Evolutionary conservation across 208 protist species (phyloP), one percentile per base, ranked within the genome.

Genomic region (Trypanosoma congolense): DNA sequence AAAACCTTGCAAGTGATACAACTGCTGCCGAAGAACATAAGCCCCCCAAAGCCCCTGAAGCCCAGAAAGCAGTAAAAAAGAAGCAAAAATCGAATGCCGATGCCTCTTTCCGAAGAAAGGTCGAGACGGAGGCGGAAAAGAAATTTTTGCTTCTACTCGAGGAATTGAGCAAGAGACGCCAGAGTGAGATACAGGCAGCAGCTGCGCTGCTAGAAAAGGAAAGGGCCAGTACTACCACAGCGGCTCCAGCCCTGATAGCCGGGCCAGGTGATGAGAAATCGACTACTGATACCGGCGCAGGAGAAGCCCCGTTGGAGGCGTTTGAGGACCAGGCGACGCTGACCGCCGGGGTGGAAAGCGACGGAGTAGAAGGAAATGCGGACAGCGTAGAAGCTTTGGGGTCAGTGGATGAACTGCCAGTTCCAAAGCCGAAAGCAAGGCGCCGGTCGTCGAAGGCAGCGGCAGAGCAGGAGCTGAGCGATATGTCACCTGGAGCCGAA

Each of bases 91-190:
- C 48, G n/a, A n/a, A n/a, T n/a, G n/a, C n/a, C n/a, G n/a, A 33
- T 36, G 48, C 16, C 42, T 75, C 22, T 50, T 63, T 22, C 49
- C 48, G 35, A 10, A 52, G 2, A 36, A 50, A 45, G 21, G 46
- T 33, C 21, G 60, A 66, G 38, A 4, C 16, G 2, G 52, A 59
- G 31, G 61, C 61, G 1, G 61, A 67, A 42, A 21, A 43, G 26
- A 26, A 28, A 14, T 61, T 61, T 36, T 49, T 59, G 46, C 19
- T 58, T 31, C 22, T 55, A 4, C 40, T 61, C 54, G 52, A 48
- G n/a, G 31, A 57, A 19, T 33, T 67, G 41, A 48, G 29, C 33
- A 38, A 38, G 33, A 38, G 12, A 19, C 49, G 19, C 8, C 14
- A 16, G 8, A 8, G 19, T 5, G 25, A 54, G 40, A 5, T 21